Percentiles rank a stretch among this genome's conserved stretches.
These are phyloP conservation scores for Ogataea angusta DNA, from an alignment of 805 yeast genomes.

Conservation along the genomic window DNA sequence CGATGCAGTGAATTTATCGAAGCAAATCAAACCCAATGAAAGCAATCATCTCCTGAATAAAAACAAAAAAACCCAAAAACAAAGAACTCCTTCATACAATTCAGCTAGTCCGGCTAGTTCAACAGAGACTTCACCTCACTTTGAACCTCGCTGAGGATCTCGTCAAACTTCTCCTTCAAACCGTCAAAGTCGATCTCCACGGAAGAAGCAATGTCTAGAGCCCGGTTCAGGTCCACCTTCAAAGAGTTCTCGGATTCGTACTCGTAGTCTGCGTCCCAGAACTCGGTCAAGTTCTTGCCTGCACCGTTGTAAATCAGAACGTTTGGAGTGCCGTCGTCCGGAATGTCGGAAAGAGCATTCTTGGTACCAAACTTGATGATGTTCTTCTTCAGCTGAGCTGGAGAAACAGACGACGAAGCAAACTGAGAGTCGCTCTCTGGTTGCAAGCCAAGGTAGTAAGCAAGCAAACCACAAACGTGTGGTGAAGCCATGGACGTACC, in stretches of 20 bases:
- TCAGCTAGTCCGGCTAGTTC: slow-evolving; percentile 4
- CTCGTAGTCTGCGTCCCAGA: slow-evolving; percentile 45
- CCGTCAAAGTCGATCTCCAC: slow-evolving; percentile 21
- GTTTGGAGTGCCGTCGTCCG: slow-evolving; percentile 69
- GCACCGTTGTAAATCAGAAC: slow-evolving; percentile 78
- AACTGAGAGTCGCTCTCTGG: slow-evolving; percentile 70
- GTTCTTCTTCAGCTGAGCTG: slow-evolving; percentile 74
- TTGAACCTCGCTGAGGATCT: slow-evolving; percentile 21
- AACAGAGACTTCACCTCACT: slow-evolving; percentile 16
- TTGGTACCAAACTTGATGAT: slow-evolving; percentile 66
- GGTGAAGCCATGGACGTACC: slow-evolving; percentile 99
- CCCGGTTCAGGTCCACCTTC: slow-evolving; percentile 20
- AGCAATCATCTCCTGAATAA: background rate
- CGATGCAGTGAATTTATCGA: slow-evolving; percentile 3
- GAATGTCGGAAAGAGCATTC: slow-evolving; percentile 56
- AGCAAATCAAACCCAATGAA: slow-evolving; percentile 1
- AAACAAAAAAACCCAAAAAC: slow-evolving; percentile 5
- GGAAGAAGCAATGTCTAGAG: slow-evolving; percentile 22
- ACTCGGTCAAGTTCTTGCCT: slow-evolving; percentile 63
- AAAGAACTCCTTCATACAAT: slow-evolving; percentile 1
- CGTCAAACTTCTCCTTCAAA: slow-evolving; percentile 21
- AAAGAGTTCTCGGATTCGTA: slow-evolving; percentile 1
- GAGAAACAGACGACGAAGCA: slow-evolving; percentile 56
- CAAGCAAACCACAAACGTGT: slow-evolving; percentile 86
- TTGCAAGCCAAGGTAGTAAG: slow-evolving; percentile 84